Percentiles rank a stretch among this genome's conserved stretches.
Conservation (phyloP, 2,329 filamentous ascomycete species). For the Colletotrichum orchidophilum region DNA sequence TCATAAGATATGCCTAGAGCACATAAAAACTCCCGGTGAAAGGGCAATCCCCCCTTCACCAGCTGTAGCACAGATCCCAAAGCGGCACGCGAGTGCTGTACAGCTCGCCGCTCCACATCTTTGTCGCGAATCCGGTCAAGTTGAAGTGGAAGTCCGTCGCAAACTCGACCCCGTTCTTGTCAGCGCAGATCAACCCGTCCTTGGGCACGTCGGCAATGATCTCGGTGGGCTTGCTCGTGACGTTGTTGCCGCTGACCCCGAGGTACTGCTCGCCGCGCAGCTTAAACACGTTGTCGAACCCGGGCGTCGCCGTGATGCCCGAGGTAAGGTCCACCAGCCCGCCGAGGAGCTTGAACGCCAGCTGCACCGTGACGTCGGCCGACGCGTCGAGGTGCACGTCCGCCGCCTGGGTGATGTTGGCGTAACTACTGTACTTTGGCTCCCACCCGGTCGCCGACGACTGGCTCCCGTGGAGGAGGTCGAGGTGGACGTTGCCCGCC, state of each 20-base stretch:
- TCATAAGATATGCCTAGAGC: neutral
- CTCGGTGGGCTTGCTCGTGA: neutral
- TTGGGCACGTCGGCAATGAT: conserved; percentile 31
- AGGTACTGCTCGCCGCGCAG: conserved; percentile 40
- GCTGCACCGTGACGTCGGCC: conserved; percentile 49
- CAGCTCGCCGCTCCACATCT: conserved; percentile 39
- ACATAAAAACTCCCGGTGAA: neutral
- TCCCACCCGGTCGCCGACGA: conserved; percentile 46
- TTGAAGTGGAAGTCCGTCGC: conserved; percentile 41
- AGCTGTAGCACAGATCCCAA: conserved; percentile 33
- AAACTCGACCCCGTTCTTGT: conserved; percentile 37
- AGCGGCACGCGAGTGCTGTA: conserved; percentile 34
- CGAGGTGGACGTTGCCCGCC: conserved; percentile 49
- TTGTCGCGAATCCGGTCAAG: conserved; percentile 39
- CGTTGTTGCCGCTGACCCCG: conserved; percentile 26
- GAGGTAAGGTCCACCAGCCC: conserved; percentile 47
- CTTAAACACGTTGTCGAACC: conserved; percentile 47
- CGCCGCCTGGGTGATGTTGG: conserved; percentile 45
- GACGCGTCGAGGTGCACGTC: conserved; percentile 45
- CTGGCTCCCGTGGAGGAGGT: conserved; percentile 43
- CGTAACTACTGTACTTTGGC: conserved; percentile 46
- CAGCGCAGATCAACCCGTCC: conserved; percentile 36
- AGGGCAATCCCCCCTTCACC: neutral
- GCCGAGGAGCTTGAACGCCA: conserved; percentile 47
- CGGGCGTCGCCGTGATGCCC: conserved; percentile 48